Evolutionary conservation across 2,329 filamentous ascomycete species (phyloP).

Genomic region (Parascedosporium putredinis): DNA sequence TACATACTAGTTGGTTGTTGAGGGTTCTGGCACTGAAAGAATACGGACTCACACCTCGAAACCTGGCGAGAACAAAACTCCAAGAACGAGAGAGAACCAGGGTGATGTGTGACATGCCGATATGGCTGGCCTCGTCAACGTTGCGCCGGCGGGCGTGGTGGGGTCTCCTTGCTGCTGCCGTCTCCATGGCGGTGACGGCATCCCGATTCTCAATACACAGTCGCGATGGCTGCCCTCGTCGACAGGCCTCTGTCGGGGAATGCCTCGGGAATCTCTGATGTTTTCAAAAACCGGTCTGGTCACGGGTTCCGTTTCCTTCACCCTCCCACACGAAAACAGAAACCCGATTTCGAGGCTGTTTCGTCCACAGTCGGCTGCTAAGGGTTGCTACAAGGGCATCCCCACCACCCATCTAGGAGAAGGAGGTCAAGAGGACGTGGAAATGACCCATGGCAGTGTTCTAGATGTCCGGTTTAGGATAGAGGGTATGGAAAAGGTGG

Average conservation of each 20-base stretch:
- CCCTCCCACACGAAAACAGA: background rate
- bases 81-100: background rate
- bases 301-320: background rate
- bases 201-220: background rate
- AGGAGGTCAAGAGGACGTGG: background rate
- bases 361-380: too few species aligned
- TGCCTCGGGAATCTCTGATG: too few species aligned
- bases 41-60: too few species aligned
- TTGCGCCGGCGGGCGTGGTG: conserved; percentile 1
- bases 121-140: conserved; percentile 6
- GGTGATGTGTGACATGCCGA: conserved; percentile 4
- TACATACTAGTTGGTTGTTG: background rate
- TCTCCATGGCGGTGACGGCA: background rate
- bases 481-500: background rate
- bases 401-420: background rate
- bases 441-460: background rate
- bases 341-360: background rate
- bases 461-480: background rate
- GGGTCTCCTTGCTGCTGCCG: background rate
- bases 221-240: background rate
- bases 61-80: background rate
- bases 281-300: too few species aligned
- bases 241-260: too few species aligned
- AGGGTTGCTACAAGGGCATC: background rate
- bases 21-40: background rate